These are phyloP conservation scores for Polytrichum commune DNA, from an alignment of 225 moss, liverwort and hornwort genomes.

Conservation along the genomic window DNA sequence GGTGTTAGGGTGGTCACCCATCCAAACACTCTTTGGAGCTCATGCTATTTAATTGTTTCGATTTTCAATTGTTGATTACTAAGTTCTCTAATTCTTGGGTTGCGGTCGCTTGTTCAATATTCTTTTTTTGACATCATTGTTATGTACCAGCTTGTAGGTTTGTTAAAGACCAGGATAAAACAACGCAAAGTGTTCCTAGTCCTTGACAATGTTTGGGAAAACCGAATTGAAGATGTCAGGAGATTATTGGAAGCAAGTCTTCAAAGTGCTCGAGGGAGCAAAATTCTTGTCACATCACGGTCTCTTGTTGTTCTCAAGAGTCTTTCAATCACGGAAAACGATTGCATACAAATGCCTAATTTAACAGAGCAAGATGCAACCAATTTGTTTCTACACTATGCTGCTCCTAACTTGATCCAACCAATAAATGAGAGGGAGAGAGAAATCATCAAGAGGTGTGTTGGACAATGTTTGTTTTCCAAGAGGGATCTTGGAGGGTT, in stretches of 20 bases:
- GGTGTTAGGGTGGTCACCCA: no score
- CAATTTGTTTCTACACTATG: constrained; percentile 9
- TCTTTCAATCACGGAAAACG: background rate
- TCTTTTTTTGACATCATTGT: no score
- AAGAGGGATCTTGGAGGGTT: background rate
- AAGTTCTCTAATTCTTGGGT: no score
- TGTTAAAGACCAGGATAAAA: background rate
- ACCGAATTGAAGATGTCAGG: constrained; percentile 3
- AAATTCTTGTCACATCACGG: constrained; percentile 6
- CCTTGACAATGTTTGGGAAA: constrained; percentile 6
- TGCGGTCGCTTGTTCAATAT: background rate
- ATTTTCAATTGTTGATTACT: no score
- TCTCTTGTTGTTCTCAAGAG: background rate
- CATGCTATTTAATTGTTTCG: no score
- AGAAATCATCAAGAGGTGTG: background rate
- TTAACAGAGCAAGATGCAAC: constrained; percentile 3
- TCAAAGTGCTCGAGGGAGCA: background rate
- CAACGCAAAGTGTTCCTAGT: background rate
- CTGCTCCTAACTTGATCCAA: background rate
- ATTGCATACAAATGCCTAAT: constrained; percentile 14
- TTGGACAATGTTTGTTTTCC: background rate
- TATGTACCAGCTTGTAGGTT: background rate
- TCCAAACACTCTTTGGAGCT: no score
- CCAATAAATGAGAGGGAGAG: background rate
- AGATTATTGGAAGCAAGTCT: background rate